Evolutionary conservation across 1,284 basidiomycete genomes (phyloP).

Genomic region (Coniferiporia sulphurascens): DNA sequence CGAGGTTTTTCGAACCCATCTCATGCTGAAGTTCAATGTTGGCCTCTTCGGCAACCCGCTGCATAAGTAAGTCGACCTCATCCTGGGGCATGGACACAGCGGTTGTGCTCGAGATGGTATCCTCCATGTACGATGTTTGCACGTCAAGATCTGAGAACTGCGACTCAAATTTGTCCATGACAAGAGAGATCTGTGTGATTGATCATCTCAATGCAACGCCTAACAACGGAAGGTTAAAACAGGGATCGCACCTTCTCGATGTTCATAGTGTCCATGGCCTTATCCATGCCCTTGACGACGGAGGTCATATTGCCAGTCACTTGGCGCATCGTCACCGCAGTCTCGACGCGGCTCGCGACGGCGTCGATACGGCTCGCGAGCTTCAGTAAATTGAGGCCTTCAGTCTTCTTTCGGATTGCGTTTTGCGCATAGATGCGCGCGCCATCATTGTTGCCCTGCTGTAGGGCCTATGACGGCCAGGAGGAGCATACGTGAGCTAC

Average conservation of each 20-base stretch:
- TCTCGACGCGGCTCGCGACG: constrained; percentile 94
- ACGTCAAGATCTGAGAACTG: constrained; percentile 98
- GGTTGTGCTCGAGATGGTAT: constrained; percentile 90
- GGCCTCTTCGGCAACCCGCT: constrained; percentile 95
- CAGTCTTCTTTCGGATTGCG: constrained; percentile 98
- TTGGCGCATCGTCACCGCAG: constrained; percentile 97
- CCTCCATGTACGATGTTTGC: constrained; percentile 98
- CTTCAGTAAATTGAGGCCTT: constrained; percentile 85
- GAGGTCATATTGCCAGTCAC: constrained; percentile 94
- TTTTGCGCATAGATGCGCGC: constrained; percentile 99
- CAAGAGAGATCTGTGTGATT: constrained; percentile 78
- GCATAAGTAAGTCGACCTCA: constrained; percentile 90
- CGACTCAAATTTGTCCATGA: constrained; percentile 99
- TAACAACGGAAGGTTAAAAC: neutral
- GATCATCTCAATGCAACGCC: constrained; percentile 4
- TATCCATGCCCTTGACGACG: constrained; percentile 98
- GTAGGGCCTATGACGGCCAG: constrained; percentile 66
- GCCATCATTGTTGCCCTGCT: constrained; percentile 95
- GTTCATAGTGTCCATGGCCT: constrained; percentile 99
- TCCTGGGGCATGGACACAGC: constrained; percentile 95
- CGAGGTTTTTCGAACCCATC: constrained; percentile 64
- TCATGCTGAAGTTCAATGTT: constrained; percentile 95
- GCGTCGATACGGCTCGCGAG: constrained; percentile 92
- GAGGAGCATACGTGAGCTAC: neutral
- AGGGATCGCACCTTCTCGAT: constrained; percentile 73